phyloP scores from a whole-genome alignment of 768 basidiomycete species.

The Amylocystis lapponica region DNA sequence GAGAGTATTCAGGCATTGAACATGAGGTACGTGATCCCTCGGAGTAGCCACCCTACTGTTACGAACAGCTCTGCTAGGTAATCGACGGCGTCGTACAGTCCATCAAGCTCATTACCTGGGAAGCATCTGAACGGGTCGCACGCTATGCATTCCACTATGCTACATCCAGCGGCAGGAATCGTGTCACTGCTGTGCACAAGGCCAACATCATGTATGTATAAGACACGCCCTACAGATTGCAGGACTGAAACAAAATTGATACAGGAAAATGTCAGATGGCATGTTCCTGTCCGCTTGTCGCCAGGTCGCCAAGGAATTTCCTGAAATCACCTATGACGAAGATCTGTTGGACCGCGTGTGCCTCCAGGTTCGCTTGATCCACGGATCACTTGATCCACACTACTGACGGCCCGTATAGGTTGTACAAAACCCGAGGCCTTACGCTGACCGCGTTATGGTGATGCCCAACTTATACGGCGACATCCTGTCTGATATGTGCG shows the following conservation, averaged over 20 bases:
- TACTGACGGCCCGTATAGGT: constrained; percentile 40
- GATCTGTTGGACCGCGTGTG: constrained; percentile 96
- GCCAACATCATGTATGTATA: constrained; percentile 91
- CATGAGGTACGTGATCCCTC: constrained; percentile 66
- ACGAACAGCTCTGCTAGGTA: constrained; percentile 47
- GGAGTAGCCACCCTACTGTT: no score
- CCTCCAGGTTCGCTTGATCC: constrained; percentile 55
- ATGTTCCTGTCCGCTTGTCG: constrained; percentile 99
- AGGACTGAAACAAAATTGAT: neutral
- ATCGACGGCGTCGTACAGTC: constrained; percentile 98
- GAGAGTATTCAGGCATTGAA: constrained; percentile 99
- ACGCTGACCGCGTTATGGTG: constrained; percentile 96
- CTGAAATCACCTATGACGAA: constrained; percentile 90
- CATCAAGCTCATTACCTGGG: constrained; percentile 99
- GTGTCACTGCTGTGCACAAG: constrained; percentile 98
- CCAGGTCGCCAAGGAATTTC: constrained; percentile 93
- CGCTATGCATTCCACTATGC: constrained; percentile 99
- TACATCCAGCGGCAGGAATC: constrained; percentile 76
- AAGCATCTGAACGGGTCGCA: constrained; percentile 97
- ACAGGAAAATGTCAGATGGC: constrained; percentile 99
- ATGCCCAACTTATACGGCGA: constrained; percentile 99
- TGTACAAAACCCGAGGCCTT: constrained; percentile 90
- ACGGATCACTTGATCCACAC: neutral
- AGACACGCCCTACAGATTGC: neutral
- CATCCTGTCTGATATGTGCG: constrained; percentile 91